phyloP scores from a whole-genome alignment of 1,139 yeast species.

The Yamadazyma conglobata region DNA sequence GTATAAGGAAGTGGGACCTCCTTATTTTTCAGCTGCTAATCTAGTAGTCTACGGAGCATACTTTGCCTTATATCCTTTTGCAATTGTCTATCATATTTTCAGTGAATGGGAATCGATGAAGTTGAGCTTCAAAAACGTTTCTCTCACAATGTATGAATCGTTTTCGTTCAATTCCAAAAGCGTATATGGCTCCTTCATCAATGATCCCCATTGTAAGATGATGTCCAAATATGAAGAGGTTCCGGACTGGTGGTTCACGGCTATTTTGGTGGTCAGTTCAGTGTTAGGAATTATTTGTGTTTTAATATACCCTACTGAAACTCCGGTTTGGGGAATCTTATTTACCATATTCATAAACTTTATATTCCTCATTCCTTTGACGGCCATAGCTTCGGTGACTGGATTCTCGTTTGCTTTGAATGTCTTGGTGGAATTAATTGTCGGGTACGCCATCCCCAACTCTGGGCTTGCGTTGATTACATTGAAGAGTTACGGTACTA shows the following conservation, averaged over 20 bases:
- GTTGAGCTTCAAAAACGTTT: conserved; percentile 35
- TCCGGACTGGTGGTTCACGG: conserved; percentile 59
- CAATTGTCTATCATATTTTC: conserved; percentile 34
- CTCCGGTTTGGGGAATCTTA: conserved; percentile 57
- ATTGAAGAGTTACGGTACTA: conserved; percentile 56
- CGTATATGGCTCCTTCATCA: conserved; percentile 45
- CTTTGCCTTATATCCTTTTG: conserved; percentile 42
- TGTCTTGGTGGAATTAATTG: conserved; percentile 56
- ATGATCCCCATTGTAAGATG: conserved; percentile 56
- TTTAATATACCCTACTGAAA: conserved; percentile 41
- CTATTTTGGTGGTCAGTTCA: conserved; percentile 43
- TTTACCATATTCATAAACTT: conserved; percentile 53
- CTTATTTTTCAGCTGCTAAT: conserved; percentile 43
- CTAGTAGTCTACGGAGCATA: conserved; percentile 41
- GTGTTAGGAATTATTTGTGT: conserved; percentile 46
- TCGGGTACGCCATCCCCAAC: conserved; percentile 64
- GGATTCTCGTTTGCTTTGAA: conserved; percentile 54
- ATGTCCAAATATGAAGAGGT: conserved; percentile 56
- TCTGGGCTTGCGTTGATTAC: conserved; percentile 59
- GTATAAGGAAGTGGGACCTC: conserved; percentile 37
- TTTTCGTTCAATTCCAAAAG: conserved; percentile 34
- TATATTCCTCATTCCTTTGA: conserved; percentile 51
- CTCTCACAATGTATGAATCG: conserved; percentile 29
- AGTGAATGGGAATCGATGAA: conserved; percentile 47
- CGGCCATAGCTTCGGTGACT: conserved; percentile 49